A percentile compares a stretch with the other conserved stretches of the same genome.
These are phyloP conservation scores for Leucaena leucocephala DNA, from an alignment of 306 rosid genomes.

Conservation along the genomic window DNA sequence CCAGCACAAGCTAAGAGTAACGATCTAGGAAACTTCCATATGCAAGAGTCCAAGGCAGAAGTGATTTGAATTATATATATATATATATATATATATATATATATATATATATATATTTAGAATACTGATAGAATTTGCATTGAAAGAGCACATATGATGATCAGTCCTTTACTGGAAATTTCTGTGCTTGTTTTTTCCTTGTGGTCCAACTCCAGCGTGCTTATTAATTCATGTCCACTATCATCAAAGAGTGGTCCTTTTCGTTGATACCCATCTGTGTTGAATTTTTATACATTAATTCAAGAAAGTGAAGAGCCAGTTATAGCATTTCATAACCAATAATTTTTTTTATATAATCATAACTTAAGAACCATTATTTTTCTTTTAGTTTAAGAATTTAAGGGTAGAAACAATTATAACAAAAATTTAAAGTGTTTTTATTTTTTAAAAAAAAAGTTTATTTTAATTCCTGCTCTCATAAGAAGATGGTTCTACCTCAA, in stretches of 20 bases:
- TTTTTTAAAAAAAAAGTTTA: too few relatives aligned
- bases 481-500: too few relatives aligned
- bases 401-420: not conserved
- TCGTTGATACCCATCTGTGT: not conserved
- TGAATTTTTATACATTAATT: too few relatives aligned
- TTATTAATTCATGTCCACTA: not conserved
- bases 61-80: slow-evolving; percentile 3
- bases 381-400: not conserved
- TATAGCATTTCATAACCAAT: too few relatives aligned
- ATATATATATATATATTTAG: too few relatives aligned
- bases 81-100: too few relatives aligned
- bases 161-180: slow-evolving; percentile 54
- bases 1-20: slow-evolving; percentile 45
- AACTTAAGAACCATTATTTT: not conserved
- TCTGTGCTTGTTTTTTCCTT: slow-evolving; percentile 26
- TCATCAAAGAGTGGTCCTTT: not conserved
- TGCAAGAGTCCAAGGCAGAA: slow-evolving; percentile 38
- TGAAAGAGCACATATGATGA: slow-evolving; percentile 47
- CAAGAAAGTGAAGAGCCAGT: not conserved
- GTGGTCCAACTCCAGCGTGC: slow-evolving; percentile 35
- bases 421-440: too few relatives aligned
- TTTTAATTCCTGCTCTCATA: too few relatives aligned
- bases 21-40: slow-evolving; percentile 29
- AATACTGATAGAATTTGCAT: slow-evolving; percentile 38
- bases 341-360: too few relatives aligned